Conservation (phyloP, 78 protist genomes). For the Pigoraptor vietnamica region DNA sequence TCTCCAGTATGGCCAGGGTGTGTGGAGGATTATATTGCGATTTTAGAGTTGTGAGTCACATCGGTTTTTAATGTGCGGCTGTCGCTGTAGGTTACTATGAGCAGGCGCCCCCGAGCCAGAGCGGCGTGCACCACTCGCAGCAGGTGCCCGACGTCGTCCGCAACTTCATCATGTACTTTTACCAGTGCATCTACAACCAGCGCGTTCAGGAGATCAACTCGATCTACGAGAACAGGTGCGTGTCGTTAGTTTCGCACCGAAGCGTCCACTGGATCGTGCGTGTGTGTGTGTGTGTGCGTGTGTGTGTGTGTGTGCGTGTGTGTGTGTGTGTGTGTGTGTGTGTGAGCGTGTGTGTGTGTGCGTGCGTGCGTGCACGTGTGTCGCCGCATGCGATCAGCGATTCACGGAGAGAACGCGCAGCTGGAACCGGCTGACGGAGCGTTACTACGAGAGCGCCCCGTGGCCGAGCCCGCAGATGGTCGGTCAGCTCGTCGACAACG, state of each 20-base stretch:
- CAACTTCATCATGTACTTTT: not conserved
- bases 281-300: no score
- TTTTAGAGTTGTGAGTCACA: no score
- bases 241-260: no score
- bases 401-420: not conserved
- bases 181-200: not conserved
- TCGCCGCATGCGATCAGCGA: no score
- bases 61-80: no score
- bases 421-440: conserved; percentile 1
- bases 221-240: not conserved
- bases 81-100: not conserved
- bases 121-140: not conserved
- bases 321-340: no score
- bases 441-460: not conserved
- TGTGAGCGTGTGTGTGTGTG: no score
- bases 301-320: no score
- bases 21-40: no score
- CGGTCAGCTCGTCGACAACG: not conserved
- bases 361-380: no score
- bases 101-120: not conserved
- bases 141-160: not conserved
- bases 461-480: not conserved
- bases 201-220: not conserved
- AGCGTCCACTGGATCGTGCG: no score
- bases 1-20: not conserved